Evolutionary conservation across 352 stramenopile species (phyloP).

Genomic region (Globisporangium nagaii): DNA sequence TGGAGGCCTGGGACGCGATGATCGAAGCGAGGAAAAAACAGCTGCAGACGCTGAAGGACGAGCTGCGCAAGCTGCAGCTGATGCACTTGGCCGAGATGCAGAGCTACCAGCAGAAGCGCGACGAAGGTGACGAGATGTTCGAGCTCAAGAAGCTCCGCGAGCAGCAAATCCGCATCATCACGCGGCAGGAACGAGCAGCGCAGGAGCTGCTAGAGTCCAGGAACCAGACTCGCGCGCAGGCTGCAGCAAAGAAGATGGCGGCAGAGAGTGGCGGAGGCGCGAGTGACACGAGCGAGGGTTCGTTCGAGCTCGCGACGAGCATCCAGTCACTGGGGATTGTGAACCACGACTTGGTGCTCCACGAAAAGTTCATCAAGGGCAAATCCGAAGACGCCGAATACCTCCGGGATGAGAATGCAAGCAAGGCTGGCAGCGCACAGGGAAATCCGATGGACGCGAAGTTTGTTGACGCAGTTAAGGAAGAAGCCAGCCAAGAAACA

Average conservation of each 20-base stretch:
- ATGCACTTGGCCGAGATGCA: conserved; percentile 60
- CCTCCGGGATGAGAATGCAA: conserved; percentile 27
- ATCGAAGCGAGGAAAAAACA: conserved; percentile 54
- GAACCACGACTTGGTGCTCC: conserved; percentile 62
- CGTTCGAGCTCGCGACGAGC: conserved; percentile 34
- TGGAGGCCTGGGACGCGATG: conserved; percentile 72
- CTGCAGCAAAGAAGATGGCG: conserved; percentile 9
- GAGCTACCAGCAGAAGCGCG: conserved; percentile 49
- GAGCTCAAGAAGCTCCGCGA: conserved; percentile 52
- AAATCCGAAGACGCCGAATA: conserved; percentile 60
- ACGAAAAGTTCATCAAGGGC: conserved; percentile 64
- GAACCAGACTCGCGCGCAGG: conserved; percentile 29
- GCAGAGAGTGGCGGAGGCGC: conserved; percentile 1
- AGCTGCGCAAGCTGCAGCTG: conserved; percentile 48
- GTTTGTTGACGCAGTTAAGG: background rate
- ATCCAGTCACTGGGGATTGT: conserved; percentile 58
- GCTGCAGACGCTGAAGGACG: conserved; percentile 48
- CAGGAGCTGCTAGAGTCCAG: conserved; percentile 28
- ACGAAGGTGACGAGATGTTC: conserved; percentile 58
- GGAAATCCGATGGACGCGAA: background rate
- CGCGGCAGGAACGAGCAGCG: conserved; percentile 36
- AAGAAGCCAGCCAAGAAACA: background rate
- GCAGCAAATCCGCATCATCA: conserved; percentile 40
- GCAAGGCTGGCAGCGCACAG: background rate
- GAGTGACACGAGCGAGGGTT: background rate